These are phyloP conservation scores for Mycena epipterygia DNA, from an alignment of 768 basidiomycete species.

Conservation along the genomic window DNA sequence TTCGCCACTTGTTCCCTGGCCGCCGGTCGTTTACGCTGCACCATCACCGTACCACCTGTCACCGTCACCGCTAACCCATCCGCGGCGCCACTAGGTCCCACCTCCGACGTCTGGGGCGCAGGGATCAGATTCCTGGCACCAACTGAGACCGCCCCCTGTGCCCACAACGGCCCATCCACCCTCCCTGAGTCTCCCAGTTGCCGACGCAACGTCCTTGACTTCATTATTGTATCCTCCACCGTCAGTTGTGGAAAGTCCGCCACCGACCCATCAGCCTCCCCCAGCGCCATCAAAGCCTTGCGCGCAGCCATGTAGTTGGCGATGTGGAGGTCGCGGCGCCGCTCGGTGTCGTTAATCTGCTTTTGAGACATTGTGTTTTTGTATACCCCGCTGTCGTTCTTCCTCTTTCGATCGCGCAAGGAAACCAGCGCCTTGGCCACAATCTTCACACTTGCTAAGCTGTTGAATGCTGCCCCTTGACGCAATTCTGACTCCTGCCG, in stretches of 20 bases:
- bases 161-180: neutral
- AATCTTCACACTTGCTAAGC: neutral
- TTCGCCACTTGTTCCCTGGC: no score
- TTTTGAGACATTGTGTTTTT: constrained; percentile 1
- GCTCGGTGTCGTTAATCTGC: neutral
- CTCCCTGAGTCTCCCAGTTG: constrained; percentile 12
- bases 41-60: neutral
- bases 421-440: neutral
- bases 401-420: constrained; percentile 13
- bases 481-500: neutral
- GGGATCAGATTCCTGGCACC: no score
- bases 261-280: neutral
- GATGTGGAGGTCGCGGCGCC: constrained; percentile 4
- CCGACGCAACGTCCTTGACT: neutral
- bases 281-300: neutral
- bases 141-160: neutral
- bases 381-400: constrained; percentile 2
- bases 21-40: no score
- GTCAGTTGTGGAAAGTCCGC: neutral
- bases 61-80: no score
- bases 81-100: no score
- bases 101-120: no score
- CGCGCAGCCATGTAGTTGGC: constrained; percentile 9
- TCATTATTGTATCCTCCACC: constrained; percentile 1
- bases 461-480: neutral